Evolutionary conservation across 257 asterid species (phyloP).

Genomic region (Fraxinus americana): DNA sequence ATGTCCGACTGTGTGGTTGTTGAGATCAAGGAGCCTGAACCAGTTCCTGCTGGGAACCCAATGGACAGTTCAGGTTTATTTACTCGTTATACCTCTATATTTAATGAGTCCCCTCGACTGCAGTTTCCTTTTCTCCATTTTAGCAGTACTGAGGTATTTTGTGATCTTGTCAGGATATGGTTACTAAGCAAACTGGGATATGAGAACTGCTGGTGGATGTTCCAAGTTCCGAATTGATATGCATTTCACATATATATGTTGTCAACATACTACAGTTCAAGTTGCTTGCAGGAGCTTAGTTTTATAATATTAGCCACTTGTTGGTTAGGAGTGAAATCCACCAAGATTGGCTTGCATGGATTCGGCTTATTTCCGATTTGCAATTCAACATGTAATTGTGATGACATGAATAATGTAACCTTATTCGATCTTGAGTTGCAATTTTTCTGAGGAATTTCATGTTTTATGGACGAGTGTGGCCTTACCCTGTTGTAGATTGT

Average conservation of each 20-base stretch:
- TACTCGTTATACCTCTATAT: not conserved
- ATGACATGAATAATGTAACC: constrained; percentile 1
- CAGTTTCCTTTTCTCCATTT: not conserved
- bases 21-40: constrained; percentile 92
- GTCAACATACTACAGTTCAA: not conserved
- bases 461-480: not conserved
- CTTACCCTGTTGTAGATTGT: too few species aligned
- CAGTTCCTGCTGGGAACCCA: constrained; percentile 67
- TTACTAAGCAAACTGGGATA: constrained; percentile 41
- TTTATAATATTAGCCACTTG: constrained; percentile 44
- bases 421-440: not conserved
- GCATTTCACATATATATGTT: too few species aligned
- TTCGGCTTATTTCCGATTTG: constrained; percentile 24
- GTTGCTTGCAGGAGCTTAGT: constrained; percentile 15
- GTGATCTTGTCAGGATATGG: constrained; percentile 64
- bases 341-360: constrained; percentile 36
- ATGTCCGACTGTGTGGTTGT: constrained; percentile 97
- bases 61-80: constrained; percentile 92
- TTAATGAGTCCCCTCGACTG: not conserved
- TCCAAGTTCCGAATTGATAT: constrained; percentile 1
- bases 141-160: not conserved
- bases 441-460: not conserved
- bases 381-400: constrained; percentile 12
- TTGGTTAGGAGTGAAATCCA: constrained; percentile 27
- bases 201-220: constrained; percentile 14